Evolutionary conservation across 2,329 filamentous ascomycete genomes (phyloP).

Genomic region (Cladophialophora chaetospira): DNA sequence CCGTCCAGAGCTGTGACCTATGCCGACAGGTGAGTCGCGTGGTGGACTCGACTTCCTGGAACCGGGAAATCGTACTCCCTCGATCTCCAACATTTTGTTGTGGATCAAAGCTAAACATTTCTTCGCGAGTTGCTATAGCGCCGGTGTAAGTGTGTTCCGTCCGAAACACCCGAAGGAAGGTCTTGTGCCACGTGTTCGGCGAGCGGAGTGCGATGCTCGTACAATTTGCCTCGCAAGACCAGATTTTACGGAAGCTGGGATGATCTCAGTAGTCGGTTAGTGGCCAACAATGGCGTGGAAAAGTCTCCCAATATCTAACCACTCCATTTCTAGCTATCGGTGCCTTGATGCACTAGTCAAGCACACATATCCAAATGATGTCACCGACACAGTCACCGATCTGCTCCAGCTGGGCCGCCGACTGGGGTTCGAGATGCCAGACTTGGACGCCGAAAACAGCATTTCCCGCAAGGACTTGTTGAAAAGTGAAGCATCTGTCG

Average conservation of each 20-base stretch:
- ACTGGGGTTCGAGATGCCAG: slow-evolving; percentile 1
- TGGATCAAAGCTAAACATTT: too few relatives aligned
- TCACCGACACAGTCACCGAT: not conserved
- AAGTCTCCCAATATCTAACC: too few relatives aligned
- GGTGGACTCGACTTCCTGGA: not conserved
- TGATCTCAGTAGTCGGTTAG: slow-evolving; percentile 1
- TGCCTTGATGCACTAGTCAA: slow-evolving; percentile 4
- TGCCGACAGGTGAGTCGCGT: slow-evolving; percentile 2
- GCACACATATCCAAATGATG: not conserved
- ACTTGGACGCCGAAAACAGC: not conserved
- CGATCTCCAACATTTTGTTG: not conserved
- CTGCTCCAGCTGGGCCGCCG: not conserved
- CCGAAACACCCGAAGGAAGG: not conserved
- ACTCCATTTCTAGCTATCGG: not conserved
- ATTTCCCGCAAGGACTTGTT: not conserved
- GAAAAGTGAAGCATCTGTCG: not conserved
- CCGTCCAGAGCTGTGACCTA: not conserved
- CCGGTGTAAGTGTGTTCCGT: slow-evolving; percentile 5
- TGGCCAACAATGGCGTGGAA: not conserved
- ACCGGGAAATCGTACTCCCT: not conserved
- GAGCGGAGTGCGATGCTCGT: not conserved
- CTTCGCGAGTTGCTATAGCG: not conserved
- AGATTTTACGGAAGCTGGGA: slow-evolving; percentile 7
- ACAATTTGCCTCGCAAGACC: slow-evolving; percentile 3
- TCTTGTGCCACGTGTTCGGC: not conserved